These are phyloP conservation scores for Leccinum obscurum DNA, from an alignment of 768 basidiomycete genomes.

Conservation along the genomic window DNA sequence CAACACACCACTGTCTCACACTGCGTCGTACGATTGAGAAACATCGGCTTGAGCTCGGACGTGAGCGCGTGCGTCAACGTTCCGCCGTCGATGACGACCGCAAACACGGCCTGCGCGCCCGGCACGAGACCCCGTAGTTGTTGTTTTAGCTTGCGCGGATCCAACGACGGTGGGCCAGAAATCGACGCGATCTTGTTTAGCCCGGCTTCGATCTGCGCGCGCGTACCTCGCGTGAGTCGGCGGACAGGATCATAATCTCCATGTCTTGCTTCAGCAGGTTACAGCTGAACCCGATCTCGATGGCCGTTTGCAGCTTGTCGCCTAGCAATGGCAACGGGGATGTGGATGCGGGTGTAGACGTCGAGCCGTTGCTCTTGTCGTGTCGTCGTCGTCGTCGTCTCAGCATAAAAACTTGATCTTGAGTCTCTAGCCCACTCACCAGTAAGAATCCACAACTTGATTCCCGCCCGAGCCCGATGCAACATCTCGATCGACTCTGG, in stretches of 20 bases:
- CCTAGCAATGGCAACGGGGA: too few relatives aligned
- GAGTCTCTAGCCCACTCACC: slow-evolving; percentile 41
- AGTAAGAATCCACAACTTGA: slow-evolving; percentile 98
- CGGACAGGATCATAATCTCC: too few relatives aligned
- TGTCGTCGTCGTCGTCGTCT: background rate
- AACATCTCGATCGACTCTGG: slow-evolving; percentile 93
- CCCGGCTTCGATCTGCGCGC: slow-evolving; percentile 35
- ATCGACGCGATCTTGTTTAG: slow-evolving; percentile 93
- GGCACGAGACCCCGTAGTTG: slow-evolving; percentile 57
- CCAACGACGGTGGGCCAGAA: slow-evolving; percentile 69
- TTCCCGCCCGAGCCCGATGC: slow-evolving; percentile 73
- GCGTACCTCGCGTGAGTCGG: too few relatives aligned
- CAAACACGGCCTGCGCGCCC: slow-evolving; percentile 74
- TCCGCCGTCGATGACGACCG: slow-evolving; percentile 96
- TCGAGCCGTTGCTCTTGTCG: too few relatives aligned
- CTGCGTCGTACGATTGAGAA: slow-evolving; percentile 90
- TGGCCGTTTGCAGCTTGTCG: too few relatives aligned
- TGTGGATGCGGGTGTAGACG: too few relatives aligned
- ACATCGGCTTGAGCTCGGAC: slow-evolving; percentile 76
- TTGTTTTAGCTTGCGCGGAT: slow-evolving; percentile 40
- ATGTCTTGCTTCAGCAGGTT: too few relatives aligned
- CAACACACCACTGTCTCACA: slow-evolving; percentile 99
- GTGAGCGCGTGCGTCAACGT: slow-evolving; percentile 82
- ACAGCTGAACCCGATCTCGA: too few relatives aligned
- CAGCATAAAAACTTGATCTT: background rate